Evolutionary conservation across 2,329 filamentous ascomycete genomes (phyloP).

Genomic region (Cercospora brassicicola): DNA sequence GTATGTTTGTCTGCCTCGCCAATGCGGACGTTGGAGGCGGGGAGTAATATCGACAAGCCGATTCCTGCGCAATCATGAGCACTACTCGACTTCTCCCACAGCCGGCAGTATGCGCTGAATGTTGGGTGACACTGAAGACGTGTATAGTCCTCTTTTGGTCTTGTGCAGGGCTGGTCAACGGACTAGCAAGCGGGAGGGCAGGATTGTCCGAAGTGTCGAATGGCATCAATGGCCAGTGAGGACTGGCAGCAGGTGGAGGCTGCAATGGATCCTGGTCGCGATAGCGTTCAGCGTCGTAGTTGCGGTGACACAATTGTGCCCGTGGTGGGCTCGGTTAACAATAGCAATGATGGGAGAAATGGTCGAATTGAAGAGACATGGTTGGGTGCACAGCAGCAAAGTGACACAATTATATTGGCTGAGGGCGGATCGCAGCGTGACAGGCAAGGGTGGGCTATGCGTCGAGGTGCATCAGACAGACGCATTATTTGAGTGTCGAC

Average conservation of each 20-base stretch:
- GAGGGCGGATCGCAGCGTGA: slow-evolving; percentile 20
- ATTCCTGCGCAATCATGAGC: slow-evolving; percentile 20
- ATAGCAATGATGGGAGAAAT: slow-evolving; percentile 24
- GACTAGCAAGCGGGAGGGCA: slow-evolving; percentile 14
- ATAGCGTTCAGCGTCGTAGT: slow-evolving; percentile 12
- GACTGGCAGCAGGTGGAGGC: neutral
- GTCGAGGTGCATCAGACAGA: neutral
- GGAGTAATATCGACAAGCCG: slow-evolving; percentile 11
- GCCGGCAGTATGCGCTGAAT: slow-evolving; percentile 26
- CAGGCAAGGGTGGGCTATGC: slow-evolving; percentile 21
- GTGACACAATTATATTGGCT: slow-evolving; percentile 36
- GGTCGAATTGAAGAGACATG: slow-evolving; percentile 17
- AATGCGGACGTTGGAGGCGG: slow-evolving; percentile 6
- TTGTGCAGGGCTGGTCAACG: slow-evolving; percentile 21
- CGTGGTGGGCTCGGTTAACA: slow-evolving; percentile 25
- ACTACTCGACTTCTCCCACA: slow-evolving; percentile 12
- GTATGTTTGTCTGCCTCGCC: slow-evolving; percentile 11
- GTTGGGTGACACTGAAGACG: slow-evolving; percentile 22
- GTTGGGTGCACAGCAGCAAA: slow-evolving; percentile 36
- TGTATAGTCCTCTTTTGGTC: slow-evolving; percentile 21
- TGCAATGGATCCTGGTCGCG: neutral
- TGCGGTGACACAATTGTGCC: slow-evolving; percentile 21
- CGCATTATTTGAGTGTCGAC: neutral
- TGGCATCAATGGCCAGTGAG: slow-evolving; percentile 17
- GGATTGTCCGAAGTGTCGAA: slow-evolving; percentile 14